A percentile compares a stretch with the other conserved stretches of the same genome.
phyloP scores from a whole-genome alignment of 768 basidiomycete genomes.

The Rhizopogon salebrosus region DNA sequence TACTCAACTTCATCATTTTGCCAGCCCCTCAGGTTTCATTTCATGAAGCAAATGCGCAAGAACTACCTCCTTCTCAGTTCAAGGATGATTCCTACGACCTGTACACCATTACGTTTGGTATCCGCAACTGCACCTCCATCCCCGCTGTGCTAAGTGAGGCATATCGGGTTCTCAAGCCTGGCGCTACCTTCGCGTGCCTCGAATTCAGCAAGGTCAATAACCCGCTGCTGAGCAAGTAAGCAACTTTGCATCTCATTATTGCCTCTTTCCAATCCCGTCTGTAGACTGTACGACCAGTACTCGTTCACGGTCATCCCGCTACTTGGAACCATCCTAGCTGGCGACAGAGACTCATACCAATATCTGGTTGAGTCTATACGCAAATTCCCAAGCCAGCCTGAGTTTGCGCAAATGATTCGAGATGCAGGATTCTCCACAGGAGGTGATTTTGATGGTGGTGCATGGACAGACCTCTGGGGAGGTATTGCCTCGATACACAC shows the following conservation, averaged over 20 bases:
- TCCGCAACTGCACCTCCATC: slow-evolving; percentile 93
- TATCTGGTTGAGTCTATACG: slow-evolving; percentile 98
- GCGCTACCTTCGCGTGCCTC: slow-evolving; percentile 91
- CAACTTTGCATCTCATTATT: slow-evolving; percentile 11
- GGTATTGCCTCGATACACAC: slow-evolving; percentile 85
- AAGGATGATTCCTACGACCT: slow-evolving; percentile 83
- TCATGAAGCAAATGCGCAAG: slow-evolving; percentile 90
- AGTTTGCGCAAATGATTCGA: slow-evolving; percentile 85
- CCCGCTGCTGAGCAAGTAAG: slow-evolving; percentile 81
- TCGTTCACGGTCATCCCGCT: slow-evolving; percentile 95
- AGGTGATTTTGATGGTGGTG: slow-evolving; percentile 69
- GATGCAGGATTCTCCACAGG: slow-evolving; percentile 81
- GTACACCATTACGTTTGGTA: slow-evolving; percentile 98
- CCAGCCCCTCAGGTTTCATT: slow-evolving; percentile 91
- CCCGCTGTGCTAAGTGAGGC: slow-evolving; percentile 86
- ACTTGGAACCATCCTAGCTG: slow-evolving; percentile 93
- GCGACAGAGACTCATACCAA: slow-evolving; percentile 92
- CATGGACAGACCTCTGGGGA: slow-evolving; percentile 83
- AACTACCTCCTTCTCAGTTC: slow-evolving; percentile 61
- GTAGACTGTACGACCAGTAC: slow-evolving; percentile 88
- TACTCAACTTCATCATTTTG: slow-evolving; percentile 2
- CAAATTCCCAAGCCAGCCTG: slow-evolving; percentile 81
- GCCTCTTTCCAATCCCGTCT: slow-evolving; percentile 4
- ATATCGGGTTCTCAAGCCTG: slow-evolving; percentile 91
- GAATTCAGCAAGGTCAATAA: slow-evolving; percentile 94